Evolutionary conservation across 805 yeast genomes (phyloP), one percentile per base, ranked within the genome.

Genomic region (Candida gorgasii): DNA sequence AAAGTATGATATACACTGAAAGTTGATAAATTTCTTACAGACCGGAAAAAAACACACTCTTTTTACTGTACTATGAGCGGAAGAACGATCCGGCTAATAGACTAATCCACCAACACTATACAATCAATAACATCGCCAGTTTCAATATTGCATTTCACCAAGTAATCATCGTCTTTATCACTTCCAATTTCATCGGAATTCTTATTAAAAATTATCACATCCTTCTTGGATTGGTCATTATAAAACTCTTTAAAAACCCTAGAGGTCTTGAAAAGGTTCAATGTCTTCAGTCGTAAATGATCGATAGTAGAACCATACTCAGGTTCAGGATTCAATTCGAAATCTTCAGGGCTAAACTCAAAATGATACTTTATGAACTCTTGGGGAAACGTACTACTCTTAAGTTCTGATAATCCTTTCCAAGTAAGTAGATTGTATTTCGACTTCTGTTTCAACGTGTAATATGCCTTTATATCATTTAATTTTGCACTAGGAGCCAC

Each of bases 321-420:
- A 4, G 82, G 84, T 43, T 86, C 60, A 5, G 63, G 78, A 47
- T 76, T 76, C 50, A 63, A 59, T 46, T 79, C 80, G 56, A 79
- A 86, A 53, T 87, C 95, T 51, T 84, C 90, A 0, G 95, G 93
- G 22, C 86, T 79, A 61, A 87, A 87, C 57, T 86, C 95, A 50
- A 85, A 73, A 58, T 85, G 86, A 57, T 82, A 86, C 18, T 67
- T 68, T 23, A 84, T 55, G 41, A 42, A 61, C n/a, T 51, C 43
- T 39, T 53, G 40, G 8, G 49, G 45, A 43, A 63, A 62, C 4
- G 59, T 39, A 3, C 46, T 44, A 13, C 39, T 23, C 12, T 56
- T 52, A 15, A 49, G 15, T 14, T 53, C 41, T 16, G 53, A 47
- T 32, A 56, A 41, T 20, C 40, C 48, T 36, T 47, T 55, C 60